Percentiles rank a stretch among this genome's conserved stretches.
phyloP scores from a whole-genome alignment of 73 alveolate species.

The Breviolum minutum region DNA sequence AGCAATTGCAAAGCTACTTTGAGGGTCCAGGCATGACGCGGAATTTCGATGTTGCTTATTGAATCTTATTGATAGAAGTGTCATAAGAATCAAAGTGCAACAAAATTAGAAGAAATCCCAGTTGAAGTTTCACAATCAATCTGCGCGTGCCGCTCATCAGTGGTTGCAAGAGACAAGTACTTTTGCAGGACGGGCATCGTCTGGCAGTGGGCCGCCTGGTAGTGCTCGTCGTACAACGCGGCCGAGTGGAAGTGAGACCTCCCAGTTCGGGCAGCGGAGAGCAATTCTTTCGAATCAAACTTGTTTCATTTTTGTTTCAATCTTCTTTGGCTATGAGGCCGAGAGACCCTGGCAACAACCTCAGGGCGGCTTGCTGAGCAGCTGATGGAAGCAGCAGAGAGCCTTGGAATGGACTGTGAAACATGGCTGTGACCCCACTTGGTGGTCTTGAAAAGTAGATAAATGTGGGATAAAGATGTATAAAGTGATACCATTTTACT shows the following conservation, averaged over 20 bases:
- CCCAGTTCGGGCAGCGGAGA: neutral
- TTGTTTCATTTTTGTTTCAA: neutral
- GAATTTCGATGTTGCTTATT: neutral
- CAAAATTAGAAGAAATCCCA: too few relatives aligned
- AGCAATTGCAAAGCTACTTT: constrained; percentile 31
- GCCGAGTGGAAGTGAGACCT: neutral
- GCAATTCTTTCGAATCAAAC: neutral
- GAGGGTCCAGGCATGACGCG: constrained; percentile 34
- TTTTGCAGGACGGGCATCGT: neutral
- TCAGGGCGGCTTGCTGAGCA: constrained; percentile 16
- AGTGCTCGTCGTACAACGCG: constrained; percentile 3
- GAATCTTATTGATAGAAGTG: too few relatives aligned
- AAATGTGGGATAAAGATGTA: too few relatives aligned
- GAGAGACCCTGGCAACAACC: neutral
- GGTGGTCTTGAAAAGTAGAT: too few relatives aligned
- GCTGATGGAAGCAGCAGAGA: constrained; percentile 60
- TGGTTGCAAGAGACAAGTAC: too few relatives aligned
- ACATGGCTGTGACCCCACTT: neutral
- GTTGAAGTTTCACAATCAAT: too few relatives aligned
- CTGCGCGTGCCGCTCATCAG: too few relatives aligned
- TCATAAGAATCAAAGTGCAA: too few relatives aligned
- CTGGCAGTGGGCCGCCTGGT: neutral
- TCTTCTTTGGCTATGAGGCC: neutral
- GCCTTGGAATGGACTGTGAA: neutral
- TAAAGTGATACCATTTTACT: too few relatives aligned